Base-by-base conservation (phyloP, 2,329 filamentous ascomycete species). In the Alternaria brassicicola region DNA sequence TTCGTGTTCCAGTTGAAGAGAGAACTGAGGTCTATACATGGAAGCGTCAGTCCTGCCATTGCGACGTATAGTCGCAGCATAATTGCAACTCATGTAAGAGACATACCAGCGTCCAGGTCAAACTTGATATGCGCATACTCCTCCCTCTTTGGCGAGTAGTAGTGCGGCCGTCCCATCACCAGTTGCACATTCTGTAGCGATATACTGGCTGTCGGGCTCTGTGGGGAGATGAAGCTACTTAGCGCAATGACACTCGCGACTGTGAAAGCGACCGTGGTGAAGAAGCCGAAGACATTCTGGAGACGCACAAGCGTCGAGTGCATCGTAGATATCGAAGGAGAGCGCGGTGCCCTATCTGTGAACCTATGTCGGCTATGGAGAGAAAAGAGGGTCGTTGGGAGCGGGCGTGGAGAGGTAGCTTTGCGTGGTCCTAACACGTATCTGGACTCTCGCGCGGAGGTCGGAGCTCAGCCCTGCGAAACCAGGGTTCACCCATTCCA, bases 1-100 rank as follows among this genome's bases (percentile, higher is more conserved):
- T 99, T 99, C 19, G 96, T 99, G 84, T 99, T 99, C 95, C 94
- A 99, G 74, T 91, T 96, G 85, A 98, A 98, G 69, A 99, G 91
- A 41, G 89, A 89, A 60, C 88, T 90, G 60, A 99, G 86, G 80
- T 99, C 94, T 84, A 62, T 8, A 19, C 9, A 54, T 12, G 9
- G 30, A 9, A 31, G 30, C 15, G 45, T 58, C 7, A 58, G 51
- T 39, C 8, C 13, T 15, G 17, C 10, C 43, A 17, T 54, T 31
- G n/a, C 35, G 21, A 17, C 1, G 31, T 38, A 13, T 38, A 12
- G 15, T 5, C 15, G 25, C 4, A 31, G 13, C 36, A 33, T 35
- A 1, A 10, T 10, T 17, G 19, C 13, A 19, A 47, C 13, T 31
- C 13, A 12, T 13, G 39, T 46, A 10, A 43, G 41, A 52, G 31